Evolutionary conservation across 2,329 filamentous ascomycete genomes (phyloP), one percentile per base, ranked within the genome.

Genomic region (Volutella citrinella): DNA sequence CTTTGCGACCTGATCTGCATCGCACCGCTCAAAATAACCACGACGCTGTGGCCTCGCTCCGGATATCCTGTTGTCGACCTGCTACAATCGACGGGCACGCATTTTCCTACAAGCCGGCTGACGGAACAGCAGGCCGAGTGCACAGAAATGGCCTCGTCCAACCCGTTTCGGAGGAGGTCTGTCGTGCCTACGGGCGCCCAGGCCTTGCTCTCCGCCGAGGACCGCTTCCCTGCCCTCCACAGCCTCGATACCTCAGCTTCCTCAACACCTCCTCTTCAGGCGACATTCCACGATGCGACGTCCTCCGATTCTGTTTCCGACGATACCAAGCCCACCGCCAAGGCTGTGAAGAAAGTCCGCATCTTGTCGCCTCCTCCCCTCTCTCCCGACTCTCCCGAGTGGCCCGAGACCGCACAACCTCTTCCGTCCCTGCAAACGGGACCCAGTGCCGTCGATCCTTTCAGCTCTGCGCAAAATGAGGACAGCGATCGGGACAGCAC

Each of bases 311-410:
- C n/a, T n/a, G n/a, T n/a, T n/a, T n/a, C n/a, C n/a, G n/a, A n/a
- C n/a, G n/a, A n/a, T n/a, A n/a, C n/a, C n/a, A 45, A 66, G 49
- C 46, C 40, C 30, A 71, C 61, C 45, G 55, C 58, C 24, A 85
- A 74, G 65, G 66, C 77, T 23, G 69, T 75, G 39, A 84, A 84
- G 62, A 83, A 77, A 51, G 82, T 86, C 40, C 77, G 81, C 51
- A 74, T 83, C 8, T 71, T 81, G 53, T 81, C 78, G 25, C 79
- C 79, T 32, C 78, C 77, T 38, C 77, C 78, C 4, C 70, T 73
- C n/a, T 74, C 73, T 10, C 72, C 75, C 46, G 74, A 77, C 45
- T 74, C 72, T 18, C 56, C 59, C 14, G 57, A 57, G 38, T 60
- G 50, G 58, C 61, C 52, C 12, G 46, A 55, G 35, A 40, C 56